Evolutionary conservation across 2,329 filamentous ascomycete species (phyloP), one percentile per base, ranked within the genome.

Genomic region (Fusarium transvaalense): DNA sequence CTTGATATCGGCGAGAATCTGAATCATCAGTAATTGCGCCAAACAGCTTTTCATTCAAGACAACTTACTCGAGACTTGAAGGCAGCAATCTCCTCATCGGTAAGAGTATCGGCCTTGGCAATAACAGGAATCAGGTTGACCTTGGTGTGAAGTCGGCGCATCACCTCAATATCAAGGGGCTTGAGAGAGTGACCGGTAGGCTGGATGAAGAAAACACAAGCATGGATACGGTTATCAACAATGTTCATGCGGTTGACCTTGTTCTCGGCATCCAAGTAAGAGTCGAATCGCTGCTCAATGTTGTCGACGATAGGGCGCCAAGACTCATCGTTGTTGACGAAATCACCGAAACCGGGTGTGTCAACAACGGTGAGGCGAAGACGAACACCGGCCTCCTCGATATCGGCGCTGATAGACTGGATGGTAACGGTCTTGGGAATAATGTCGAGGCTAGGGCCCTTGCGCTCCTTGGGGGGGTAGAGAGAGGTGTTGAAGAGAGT

Each of bases 161-260:
- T 99, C 71, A 99, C 96, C 85, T 99, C 96, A 71, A 99, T 97
- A 78, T 99, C 96, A 71, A 99, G 87, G 69, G 96, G 96, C 90
- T 99, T 99, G 78, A 99, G 86, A 34, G 96, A 97, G 86, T 99
- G 96, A 66, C 96, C 96, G 32, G 96, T 99, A 72, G 96, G 96
- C 85, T 99, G 95, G 76, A 99, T 97, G 86, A 99, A 99, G 89
- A 97, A 99, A 68, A 99, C 96, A 77, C 97, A 98, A 58, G 96
- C 96, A 77, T 99, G 96, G 69, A 99, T 97, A 76, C 96, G 92
- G 88, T 98, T 99, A 85, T 99, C 96, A 68, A 99, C 92, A 81
- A 98, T 98, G 88, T 99, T 99, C 91, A 97, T 97, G 77, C 96
- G 93, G 87, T 99, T 99, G 81, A 99, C 94, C 89, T 98, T 99